A percentile compares a stretch with the other conserved stretches of the same genome.
Conservation (phyloP, 495 filamentous ascomycete species). For the Penicillium odoratum region DNA sequence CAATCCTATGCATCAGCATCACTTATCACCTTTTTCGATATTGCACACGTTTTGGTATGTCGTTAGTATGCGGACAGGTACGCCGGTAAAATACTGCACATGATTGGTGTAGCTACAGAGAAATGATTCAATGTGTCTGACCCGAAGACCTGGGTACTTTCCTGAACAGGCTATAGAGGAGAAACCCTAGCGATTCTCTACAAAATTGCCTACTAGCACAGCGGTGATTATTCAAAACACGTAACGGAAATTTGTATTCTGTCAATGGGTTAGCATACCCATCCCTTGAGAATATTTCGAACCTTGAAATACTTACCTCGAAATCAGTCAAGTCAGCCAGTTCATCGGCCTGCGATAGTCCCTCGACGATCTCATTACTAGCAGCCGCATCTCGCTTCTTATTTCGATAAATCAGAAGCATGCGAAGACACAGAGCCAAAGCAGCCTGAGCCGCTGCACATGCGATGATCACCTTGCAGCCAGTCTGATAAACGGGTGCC, state of each 20-base stretch:
- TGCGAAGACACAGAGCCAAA: slow-evolving; percentile 18
- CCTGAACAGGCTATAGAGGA: no score
- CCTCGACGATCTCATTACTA: neutral
- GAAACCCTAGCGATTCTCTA: no score
- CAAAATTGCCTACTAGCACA: neutral
- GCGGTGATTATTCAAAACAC: slow-evolving; percentile 15
- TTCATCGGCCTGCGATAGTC: slow-evolving; percentile 8
- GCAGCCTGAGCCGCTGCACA: slow-evolving; percentile 22
- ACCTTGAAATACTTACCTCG: slow-evolving; percentile 14
- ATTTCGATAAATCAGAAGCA: slow-evolving; percentile 19
- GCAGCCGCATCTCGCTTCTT: slow-evolving; percentile 18
- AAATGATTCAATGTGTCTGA: no score
- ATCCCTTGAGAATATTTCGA: neutral
- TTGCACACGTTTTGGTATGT: no score
- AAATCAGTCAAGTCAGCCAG: slow-evolving; percentile 26
- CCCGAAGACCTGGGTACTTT: no score
- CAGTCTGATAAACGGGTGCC: slow-evolving; percentile 36
- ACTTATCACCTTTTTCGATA: no score
- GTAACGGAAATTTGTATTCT: slow-evolving; percentile 26
- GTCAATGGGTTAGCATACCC: slow-evolving; percentile 3
- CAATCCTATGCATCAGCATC: no score
- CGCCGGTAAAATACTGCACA: no score
- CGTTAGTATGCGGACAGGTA: no score
- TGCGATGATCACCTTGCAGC: slow-evolving; percentile 34
- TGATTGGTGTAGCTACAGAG: no score